Percentiles rank a stretch among this genome's conserved stretches.
Evolutionary conservation across 2,329 filamentous ascomycete species (phyloP).

Genomic region (Penicillium rolfsii): DNA sequence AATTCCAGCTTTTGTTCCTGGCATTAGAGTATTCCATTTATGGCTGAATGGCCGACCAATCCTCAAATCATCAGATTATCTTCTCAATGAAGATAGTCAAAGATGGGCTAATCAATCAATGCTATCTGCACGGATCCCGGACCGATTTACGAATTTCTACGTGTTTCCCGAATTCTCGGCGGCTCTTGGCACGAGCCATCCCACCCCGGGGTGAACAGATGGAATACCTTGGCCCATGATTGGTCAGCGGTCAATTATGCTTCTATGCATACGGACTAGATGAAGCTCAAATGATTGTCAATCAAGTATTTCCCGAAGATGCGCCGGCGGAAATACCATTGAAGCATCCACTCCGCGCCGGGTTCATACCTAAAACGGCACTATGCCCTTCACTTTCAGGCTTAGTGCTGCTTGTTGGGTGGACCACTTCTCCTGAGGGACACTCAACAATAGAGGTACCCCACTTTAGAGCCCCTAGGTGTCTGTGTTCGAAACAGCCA

Average conservation of each 20-base stretch:
- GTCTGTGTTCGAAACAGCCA: slow-evolving; percentile 8
- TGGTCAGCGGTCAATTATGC: neutral
- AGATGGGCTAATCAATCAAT: neutral
- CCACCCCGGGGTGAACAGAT: neutral
- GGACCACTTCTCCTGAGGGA: neutral
- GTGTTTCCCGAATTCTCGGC: neutral
- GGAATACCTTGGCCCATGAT: neutral
- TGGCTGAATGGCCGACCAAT: neutral
- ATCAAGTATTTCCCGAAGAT: neutral
- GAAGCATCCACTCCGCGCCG: neutral
- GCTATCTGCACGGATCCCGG: neutral
- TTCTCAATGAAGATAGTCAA: neutral
- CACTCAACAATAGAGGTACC: neutral
- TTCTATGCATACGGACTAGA: neutral
- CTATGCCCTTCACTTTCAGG: neutral
- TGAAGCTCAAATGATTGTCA: neutral
- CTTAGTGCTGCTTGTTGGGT: neutral
- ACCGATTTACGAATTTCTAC: neutral
- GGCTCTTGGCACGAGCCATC: neutral
- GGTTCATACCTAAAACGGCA: neutral
- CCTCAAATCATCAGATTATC: neutral
- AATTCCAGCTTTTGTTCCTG: neutral
- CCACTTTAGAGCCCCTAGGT: neutral
- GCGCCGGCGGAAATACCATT: slow-evolving; percentile 1
- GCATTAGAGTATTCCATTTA: neutral